These are phyloP conservation scores for Magnusiomyces paraingens DNA, from an alignment of 1,139 yeast species.

Conservation along the genomic window DNA sequence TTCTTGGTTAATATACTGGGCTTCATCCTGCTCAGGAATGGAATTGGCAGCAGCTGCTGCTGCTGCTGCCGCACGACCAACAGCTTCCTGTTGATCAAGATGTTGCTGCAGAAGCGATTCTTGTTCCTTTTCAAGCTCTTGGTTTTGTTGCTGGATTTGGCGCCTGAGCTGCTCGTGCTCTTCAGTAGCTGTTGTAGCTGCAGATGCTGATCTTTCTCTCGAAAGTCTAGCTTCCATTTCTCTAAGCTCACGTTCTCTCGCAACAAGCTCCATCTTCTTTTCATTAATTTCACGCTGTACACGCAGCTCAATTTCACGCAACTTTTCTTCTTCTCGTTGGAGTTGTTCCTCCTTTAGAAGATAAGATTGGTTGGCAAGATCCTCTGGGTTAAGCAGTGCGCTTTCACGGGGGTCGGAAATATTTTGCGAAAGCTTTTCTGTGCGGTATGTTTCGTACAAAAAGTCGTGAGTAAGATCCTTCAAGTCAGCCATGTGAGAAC, in stretches of 20 bases:
- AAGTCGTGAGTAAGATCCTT: slow-evolving; percentile 90
- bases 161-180: slow-evolving; percentile 12
- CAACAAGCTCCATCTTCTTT: slow-evolving; percentile 77
- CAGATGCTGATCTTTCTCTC: slow-evolving; percentile 20
- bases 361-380: slow-evolving; percentile 37
- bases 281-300: slow-evolving; percentile 84
- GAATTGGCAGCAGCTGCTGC: neutral
- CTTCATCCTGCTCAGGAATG: neutral
- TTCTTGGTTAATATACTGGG: neutral
- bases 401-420: slow-evolving; percentile 22
- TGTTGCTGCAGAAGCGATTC: neutral
- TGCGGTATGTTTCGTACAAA: slow-evolving; percentile 84
- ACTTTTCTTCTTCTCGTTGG: slow-evolving; percentile 32
- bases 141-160: slow-evolving; percentile 13
- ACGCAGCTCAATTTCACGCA: slow-evolving; percentile 42
- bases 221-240: slow-evolving; percentile 74
- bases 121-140: slow-evolving; percentile 10
- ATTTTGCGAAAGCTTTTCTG: slow-evolving; percentile 60
- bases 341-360: slow-evolving; percentile 38
- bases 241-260: slow-evolving; percentile 81
- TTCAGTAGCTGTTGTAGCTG: slow-evolving; percentile 4
- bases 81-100: neutral
- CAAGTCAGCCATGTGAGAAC: slow-evolving; percentile 81
- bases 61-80: neutral
- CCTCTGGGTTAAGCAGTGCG: slow-evolving; percentile 34